Evolutionary conservation across 305 asterid genomes (phyloP), one percentile per base, ranked within the genome.

Genomic region (Fraxinus sp.): DNA sequence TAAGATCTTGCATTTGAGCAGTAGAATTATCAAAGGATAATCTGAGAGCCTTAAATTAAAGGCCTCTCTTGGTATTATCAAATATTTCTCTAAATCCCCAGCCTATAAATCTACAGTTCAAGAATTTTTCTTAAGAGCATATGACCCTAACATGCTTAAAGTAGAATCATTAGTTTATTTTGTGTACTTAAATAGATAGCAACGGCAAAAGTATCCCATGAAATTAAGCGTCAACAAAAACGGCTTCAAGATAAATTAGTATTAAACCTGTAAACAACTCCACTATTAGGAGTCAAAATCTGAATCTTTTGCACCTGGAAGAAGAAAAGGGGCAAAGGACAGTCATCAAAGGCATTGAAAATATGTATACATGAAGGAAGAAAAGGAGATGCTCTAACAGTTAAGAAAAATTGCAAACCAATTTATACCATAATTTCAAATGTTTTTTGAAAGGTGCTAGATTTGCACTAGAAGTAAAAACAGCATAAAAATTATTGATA

Each of bases 241-340:
- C 30, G 10, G 37, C 39, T 28, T 68, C 36, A 28, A 28, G 4
- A 28, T 26, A 26, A 68, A 26, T 68, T 28, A 22, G 72, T 64
- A 64, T 10, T 22, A 22, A 26, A 96, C 99, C 98, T 96, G 93
- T 94, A 96, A 39, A 94, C 97, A 84, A 96, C 98, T 84, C 99
- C 99, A 81, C 93, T 92, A 84, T 94, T 96, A 37, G 98, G 94
- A 16, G 98, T 96, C 95, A 96, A 87, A 83, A 79, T 86, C 92
- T 96, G 99, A 86, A 96, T 94, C 95, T 96, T 96, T 84, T 96
- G 97, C 86, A 96, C 96, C 99, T 91, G 91, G 82, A 80, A 30
- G 68, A 14, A 77, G 74, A 30, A 84, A 79, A 81, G 18, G 11
- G 74, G 24, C 7, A 24, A 77, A 77, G 28, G 77, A 75, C 32